phyloP scores from a whole-genome alignment of 164 flowering plant genomes.

The Cinnamomum chago region DNA sequence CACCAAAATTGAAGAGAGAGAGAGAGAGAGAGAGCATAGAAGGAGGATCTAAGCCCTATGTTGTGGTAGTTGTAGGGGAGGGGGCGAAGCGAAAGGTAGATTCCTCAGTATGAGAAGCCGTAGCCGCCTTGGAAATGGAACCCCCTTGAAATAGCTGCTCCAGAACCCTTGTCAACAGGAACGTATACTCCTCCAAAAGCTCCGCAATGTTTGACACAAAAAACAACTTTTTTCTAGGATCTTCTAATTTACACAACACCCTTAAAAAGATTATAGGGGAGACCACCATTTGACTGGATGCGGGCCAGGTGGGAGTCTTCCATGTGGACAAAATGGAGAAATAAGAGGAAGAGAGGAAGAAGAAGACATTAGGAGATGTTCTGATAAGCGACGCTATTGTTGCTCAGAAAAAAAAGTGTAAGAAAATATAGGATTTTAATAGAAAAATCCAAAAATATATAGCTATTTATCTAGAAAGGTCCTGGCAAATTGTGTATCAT shows the following conservation, averaged over 20 bases:
- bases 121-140: conserved; percentile 62
- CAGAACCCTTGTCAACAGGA: conserved; percentile 47
- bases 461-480: too few relatives aligned
- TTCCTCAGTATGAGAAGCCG: conserved; percentile 52
- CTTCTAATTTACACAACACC: not conserved
- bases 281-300: too few relatives aligned
- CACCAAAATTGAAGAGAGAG: not conserved
- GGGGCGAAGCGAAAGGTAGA: conserved; percentile 47
- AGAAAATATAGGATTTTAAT: too few relatives aligned
- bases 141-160: conserved; percentile 53
- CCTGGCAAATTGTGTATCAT: too few relatives aligned
- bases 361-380: too few relatives aligned
- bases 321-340: too few relatives aligned
- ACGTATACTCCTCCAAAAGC: conserved; percentile 70
- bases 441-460: too few relatives aligned
- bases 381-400: too few relatives aligned
- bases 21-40: not conserved
- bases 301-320: too few relatives aligned
- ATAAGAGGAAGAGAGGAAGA: too few relatives aligned
- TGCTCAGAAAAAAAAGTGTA: too few relatives aligned
- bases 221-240: conserved; percentile 28
- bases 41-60: not conserved
- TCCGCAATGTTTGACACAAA: conserved; percentile 63
- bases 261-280: too few relatives aligned
- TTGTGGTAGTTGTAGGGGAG: conserved; percentile 3